Evolutionary conservation across 495 filamentous ascomycete species (phyloP), one percentile per base, ranked within the genome.

Genomic region (Hypoxylon lienhwacheense): DNA sequence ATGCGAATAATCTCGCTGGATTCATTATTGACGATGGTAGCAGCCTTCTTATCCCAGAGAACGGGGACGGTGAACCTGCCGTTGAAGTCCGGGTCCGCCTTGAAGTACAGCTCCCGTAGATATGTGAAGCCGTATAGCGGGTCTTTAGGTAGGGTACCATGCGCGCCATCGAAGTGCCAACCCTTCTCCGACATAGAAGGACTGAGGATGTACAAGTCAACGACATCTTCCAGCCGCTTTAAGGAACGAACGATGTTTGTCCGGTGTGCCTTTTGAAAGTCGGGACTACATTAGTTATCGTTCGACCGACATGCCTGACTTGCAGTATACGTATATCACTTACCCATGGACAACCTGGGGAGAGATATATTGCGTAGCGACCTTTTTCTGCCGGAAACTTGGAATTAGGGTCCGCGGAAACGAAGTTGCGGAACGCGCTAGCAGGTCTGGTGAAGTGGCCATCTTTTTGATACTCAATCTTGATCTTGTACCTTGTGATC

Each of bases 1-100:
- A 86, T 85, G 36, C 82, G 72, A 22, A 90, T 87, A 45, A 91
- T 88, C 69, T 90, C 87, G 61, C 78, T 81, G 42, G 83, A 87
- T 72, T 90, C 87, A 55, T 90, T 90, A 68, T 77, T 88, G 52
- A 89, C 86, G 43, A 90, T 82, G 3, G 80, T 83, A 52, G 80
- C 76, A 14, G 65, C 70, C 69, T 84, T 81, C 63, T 78, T 87
- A 64, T 91, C 86, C 80, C 86, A 90, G 3, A 90, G 73, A 14
- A 80, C 76, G 0, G 87, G 87, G 0, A 90, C 85, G 1, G 87
- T 89, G 66, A 79, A 86, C 20, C 85, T 75, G 5, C 85, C 83
- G 26, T 73, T 66, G 57, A 87, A 91, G 39, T 71, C 59, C 0
- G 80, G 77, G 51, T 88, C 71, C 4, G 81, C 83, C 43, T 83